A percentile compares a stretch with the other conserved stretches of the same genome.
Evolutionary conservation across 202 grass and related monocot species (phyloP).

Genomic region (Tripidium arundinaceum): DNA sequence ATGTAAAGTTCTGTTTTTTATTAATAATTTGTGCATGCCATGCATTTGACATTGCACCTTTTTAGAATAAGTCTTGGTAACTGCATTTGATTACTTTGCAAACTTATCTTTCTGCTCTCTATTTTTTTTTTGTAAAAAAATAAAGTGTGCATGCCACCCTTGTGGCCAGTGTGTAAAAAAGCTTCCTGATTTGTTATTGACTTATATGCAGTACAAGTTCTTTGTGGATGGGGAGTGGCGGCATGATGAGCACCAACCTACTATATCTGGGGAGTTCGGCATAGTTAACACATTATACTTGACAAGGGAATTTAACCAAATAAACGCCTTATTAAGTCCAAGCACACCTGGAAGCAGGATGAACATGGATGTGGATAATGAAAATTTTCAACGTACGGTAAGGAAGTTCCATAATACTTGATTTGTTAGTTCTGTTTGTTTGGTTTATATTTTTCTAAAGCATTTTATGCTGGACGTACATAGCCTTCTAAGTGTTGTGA

Average conservation of each 20-base stretch:
- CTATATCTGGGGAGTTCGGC: conserved; percentile 54
- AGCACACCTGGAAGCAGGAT: conserved; percentile 48
- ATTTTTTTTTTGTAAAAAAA: background rate
- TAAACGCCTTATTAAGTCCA: conserved; percentile 53
- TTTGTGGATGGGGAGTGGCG: conserved; percentile 93
- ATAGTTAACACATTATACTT: conserved; percentile 78
- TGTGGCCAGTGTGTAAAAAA: background rate
- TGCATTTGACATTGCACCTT: background rate
- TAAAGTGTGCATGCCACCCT: background rate
- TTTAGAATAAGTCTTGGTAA: background rate
- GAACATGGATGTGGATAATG: conserved; percentile 85
- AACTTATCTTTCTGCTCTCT: background rate
- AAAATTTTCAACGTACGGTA: conserved; percentile 55
- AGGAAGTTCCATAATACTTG: conserved; percentile 28
- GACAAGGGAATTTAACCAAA: conserved; percentile 49
- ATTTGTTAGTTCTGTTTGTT: background rate
- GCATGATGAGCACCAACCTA: conserved; percentile 78
- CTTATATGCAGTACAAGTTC: conserved; percentile 88
- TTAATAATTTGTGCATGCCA: background rate
- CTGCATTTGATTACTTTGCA: background rate
- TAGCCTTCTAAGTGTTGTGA: background rate
- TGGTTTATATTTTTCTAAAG: background rate
- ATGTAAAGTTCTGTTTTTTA: background rate
- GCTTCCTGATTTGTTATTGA: conserved; percentile 34
- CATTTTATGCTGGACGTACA: background rate